Base-by-base conservation (phyloP, 148 eudicot genomes). In the Spergularia marina region DNA sequence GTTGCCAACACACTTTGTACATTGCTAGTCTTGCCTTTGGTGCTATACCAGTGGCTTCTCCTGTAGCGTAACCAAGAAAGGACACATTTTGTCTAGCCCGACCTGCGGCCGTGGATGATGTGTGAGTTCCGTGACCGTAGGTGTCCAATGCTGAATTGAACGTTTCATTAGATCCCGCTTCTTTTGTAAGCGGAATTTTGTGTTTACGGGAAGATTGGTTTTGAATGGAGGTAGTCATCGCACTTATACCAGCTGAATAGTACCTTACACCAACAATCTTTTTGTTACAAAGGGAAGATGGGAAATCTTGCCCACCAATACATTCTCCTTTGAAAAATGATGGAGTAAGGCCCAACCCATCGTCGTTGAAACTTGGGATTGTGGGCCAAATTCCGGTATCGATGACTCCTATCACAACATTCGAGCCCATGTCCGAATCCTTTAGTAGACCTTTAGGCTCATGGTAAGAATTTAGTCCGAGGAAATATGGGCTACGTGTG, bases 361-460 rank as follows among this genome's bases (percentile, higher is more conserved):
- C 76, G 53, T 93, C 98, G 14, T 54, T 70, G 63, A 89, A 93
- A 71, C 98, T 90, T 7, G 51, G 77, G 7, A 85, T 75, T 73
- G 89, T 84, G 0, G 93, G 98, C 89, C 85, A 86, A 7, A 89
- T 87, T 7, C 94, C 94, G 14, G 93, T 91, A 57, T 93, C 98
- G 0, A 93, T 61, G 2, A 93, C 71, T 4, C 93, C 96, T n/a
- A 91, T 79, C 0, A 91, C 78, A 20, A 86, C 82, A 11, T 85
- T 79, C 6, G 75, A 71, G 6, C 80, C 76, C 15, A 69, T 54
- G 16, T 66, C 68, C 4, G 83, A 79, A 2, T 73, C 80, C n/a
- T 71, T 76, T 53, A 73, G 62, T 11, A 72, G 4, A 8, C 83
- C 79, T 3, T 10, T 51, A 1, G 79, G 76, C n/a, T 34, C 58